A percentile compares a stretch with the other conserved stretches of the same genome.
Conservation (phyloP, 306 rosid genomes). For the Mucuna pruriens region DNA sequence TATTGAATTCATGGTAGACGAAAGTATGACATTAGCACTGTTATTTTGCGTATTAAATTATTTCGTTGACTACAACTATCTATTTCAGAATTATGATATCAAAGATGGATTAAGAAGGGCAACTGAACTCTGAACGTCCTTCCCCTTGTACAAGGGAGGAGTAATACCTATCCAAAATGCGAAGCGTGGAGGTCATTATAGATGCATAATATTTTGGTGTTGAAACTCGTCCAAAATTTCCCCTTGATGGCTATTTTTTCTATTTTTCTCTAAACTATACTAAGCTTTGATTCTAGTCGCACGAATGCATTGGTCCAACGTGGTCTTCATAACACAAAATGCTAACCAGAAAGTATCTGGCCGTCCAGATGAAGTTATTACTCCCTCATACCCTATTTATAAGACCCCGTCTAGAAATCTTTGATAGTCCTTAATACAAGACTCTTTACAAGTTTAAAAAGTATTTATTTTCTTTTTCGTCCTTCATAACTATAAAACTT, state of each 20-base stretch:
- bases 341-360: neutral
- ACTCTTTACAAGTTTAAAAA: neutral
- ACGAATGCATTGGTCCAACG: conserved; percentile 11
- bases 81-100: conserved; percentile 26
- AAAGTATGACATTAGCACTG: neutral
- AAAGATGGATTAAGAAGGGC: conserved; percentile 37
- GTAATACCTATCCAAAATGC: conserved; percentile 22
- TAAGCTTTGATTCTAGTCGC: neutral
- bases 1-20: neutral
- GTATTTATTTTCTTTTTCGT: neutral
- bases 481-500: neutral
- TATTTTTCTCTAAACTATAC: neutral
- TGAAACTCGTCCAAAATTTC: neutral
- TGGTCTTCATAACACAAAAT: neutral
- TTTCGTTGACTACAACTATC: conserved; percentile 14
- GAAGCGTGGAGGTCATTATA: conserved; percentile 19
- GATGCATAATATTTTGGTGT: conserved; percentile 23
- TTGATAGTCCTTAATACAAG: neutral
- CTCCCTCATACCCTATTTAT: neutral
- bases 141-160: conserved; percentile 21
- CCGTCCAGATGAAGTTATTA: neutral
- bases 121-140: conserved; percentile 5
- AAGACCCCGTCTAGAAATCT: neutral
- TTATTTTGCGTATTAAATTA: neutral
- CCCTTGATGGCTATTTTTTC: neutral